Evolutionary conservation across 306 rosid species (phyloP), one percentile per base, ranked within the genome.

Genomic region (Rosa chinensis): DNA sequence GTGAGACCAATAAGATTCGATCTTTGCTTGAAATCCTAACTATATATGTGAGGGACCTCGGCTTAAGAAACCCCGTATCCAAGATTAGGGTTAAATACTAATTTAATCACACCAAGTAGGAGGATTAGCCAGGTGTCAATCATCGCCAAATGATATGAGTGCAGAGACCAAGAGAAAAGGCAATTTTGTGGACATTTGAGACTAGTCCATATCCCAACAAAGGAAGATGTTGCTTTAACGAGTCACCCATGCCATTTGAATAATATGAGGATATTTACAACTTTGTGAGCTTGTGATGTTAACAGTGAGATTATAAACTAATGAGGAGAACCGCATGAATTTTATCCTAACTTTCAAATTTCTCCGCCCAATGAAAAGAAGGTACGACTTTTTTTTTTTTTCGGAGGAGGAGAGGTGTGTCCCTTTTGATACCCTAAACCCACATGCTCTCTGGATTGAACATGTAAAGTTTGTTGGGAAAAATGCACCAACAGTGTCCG

Each of bases 51-150:
- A 75, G 72, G 68, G 18, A 88, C 79, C 89, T 79, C 76, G 48
- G 78, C 75, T 77, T 81, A 45, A 82, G 85, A 53, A 77, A 72
- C 63, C 48, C 53, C 7, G 39, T 61, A 64, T 75, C 70, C 45
- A 52, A 62, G 83, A 75, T 62, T 73, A 74, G 59, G 66, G 49
- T 64, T 25, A 28, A 62, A 61, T 70, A 62, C 53, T 14, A 62
- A 5, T 69, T 75, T 16, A 49, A 77, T 74, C 80, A 74, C 74
- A 64, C 43, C 40, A 52, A 55, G 59, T 39, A 66, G 52, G 66
- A 73, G 64, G 50, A 28, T 72, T 52, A 64, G 89, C 84, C 97
- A 91, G 88, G 91, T 91, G 97, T 89, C 97, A 86, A 91, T 91
- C 76, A 88, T 88, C 90, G 87, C 84, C 74, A 79, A 80, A 87